Evolutionary conservation across 106 monocot genomes (phyloP).

Genomic region (Acanthochlamys bracteata): DNA sequence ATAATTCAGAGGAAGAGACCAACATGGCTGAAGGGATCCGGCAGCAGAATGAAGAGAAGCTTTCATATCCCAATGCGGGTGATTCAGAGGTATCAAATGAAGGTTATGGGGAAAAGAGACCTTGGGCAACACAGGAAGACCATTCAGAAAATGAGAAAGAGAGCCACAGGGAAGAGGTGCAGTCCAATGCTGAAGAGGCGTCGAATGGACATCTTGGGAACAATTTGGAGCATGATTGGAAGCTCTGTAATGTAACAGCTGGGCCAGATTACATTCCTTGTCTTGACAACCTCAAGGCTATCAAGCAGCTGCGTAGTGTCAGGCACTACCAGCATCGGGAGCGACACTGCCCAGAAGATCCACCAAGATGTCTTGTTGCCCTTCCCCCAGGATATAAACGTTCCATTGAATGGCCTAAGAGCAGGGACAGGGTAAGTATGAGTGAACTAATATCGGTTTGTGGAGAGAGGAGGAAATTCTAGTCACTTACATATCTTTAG

Average conservation of each 20-base stretch:
- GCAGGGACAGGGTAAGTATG: constrained; percentile 71
- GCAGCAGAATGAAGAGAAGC: constrained; percentile 12
- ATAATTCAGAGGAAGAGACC: neutral
- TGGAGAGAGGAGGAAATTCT: too few relatives aligned
- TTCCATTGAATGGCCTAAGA: constrained; percentile 70
- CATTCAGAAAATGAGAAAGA: constrained; percentile 46
- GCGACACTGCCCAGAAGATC: constrained; percentile 79
- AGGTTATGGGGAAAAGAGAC: constrained; percentile 9
- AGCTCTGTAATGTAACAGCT: constrained; percentile 59
- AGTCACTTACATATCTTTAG: neutral
- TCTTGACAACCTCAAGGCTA: constrained; percentile 72
- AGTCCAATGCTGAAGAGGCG: constrained; percentile 9
- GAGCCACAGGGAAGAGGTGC: constrained; percentile 19
- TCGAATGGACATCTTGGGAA: neutral
- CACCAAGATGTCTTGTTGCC: constrained; percentile 75
- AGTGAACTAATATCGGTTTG: neutral
- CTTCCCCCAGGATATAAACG: constrained; percentile 60
- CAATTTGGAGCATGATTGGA: constrained; percentile 45
- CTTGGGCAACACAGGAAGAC: constrained; percentile 45
- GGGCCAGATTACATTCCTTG: constrained; percentile 89
- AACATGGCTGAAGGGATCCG: neutral
- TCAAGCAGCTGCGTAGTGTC: constrained; percentile 42
- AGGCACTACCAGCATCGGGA: constrained; percentile 87
- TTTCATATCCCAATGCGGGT: constrained; percentile 7
- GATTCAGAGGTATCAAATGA: constrained; percentile 9